Percentiles rank a stretch among this genome's conserved stretches.
Evolutionary conservation across 2,329 filamentous ascomycete species (phyloP).

Genomic region (Clonostachys rosea): DNA sequence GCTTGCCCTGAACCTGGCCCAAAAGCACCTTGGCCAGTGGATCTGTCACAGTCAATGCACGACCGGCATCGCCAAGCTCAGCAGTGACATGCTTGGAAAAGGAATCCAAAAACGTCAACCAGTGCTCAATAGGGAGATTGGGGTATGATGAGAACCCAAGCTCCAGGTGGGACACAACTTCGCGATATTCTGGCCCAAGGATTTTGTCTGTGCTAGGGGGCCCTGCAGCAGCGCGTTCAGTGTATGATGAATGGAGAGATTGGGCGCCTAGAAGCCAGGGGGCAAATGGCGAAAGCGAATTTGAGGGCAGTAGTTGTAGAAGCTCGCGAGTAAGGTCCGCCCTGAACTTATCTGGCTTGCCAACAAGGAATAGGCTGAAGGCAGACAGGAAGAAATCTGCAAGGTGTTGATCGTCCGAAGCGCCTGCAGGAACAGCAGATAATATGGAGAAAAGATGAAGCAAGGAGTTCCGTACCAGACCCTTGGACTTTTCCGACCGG

Average conservation of each 20-base stretch:
- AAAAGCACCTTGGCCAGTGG: constrained; percentile 57
- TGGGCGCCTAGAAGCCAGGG: constrained; percentile 47
- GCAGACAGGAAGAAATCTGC: constrained; percentile 41
- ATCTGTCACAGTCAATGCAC: constrained; percentile 65
- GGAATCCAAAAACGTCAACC: constrained; percentile 51
- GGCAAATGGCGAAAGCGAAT: constrained; percentile 38
- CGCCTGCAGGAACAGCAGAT: constrained; percentile 40
- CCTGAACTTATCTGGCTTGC: constrained; percentile 36
- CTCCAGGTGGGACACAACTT: constrained; percentile 63
- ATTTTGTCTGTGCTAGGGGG: constrained; percentile 28
- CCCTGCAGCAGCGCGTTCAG: constrained; percentile 1
- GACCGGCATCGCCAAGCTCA: constrained; percentile 64
- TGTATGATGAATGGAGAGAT: constrained; percentile 34
- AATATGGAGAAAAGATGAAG: constrained; percentile 63
- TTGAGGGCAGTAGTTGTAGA: constrained; percentile 40
- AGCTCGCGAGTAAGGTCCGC: constrained; percentile 46
- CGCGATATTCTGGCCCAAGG: constrained; percentile 65
- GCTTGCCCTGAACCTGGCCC: constrained; percentile 18
- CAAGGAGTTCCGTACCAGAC: constrained; percentile 53
- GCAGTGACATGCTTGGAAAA: constrained; percentile 51
- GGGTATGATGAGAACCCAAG: constrained; percentile 49
- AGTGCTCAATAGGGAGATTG: constrained; percentile 38
- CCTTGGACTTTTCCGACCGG: constrained; percentile 45
- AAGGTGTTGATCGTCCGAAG: constrained; percentile 39
- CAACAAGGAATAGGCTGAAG: constrained; percentile 54